Base-by-base conservation (phyloP, 2,329 filamentous ascomycete species). In the Exophiala phaeomuriformis region DNA sequence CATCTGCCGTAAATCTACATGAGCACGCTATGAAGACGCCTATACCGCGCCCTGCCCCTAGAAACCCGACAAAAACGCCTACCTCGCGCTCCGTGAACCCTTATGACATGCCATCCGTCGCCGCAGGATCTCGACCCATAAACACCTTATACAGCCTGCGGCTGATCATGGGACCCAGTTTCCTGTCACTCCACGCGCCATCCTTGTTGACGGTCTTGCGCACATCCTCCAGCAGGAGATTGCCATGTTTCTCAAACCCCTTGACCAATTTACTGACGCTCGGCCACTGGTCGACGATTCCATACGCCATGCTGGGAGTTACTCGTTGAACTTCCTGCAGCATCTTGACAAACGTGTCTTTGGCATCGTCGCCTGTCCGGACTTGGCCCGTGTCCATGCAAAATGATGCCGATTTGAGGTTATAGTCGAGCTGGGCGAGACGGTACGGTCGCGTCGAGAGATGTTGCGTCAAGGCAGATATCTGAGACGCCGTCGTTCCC, bases 371-470 rank as follows among this genome's bases (percentile, higher is more conserved):
- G 30, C 87, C 87, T 0, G 82, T 80, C 51, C 80, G 81, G 40
- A 91, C 84, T 68, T 91, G 87, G 0, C 87, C 87, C 0, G 75
- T 74, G 49, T 88, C 86, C 84, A 90, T 90, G 69, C 86, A 90
- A 66, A 91, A 91, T 0, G 79, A 76, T 1, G 81, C 69, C 2
- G 71, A 67, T 61, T 73, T 68, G 10, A 73, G 82, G 8, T 77
- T 73, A 1, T 72, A 65, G 1, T 77, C 75, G 50, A 73, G 71
- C 32, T 70, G 66, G 51, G 75, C 70, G 4, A 64, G 66, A 9
- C 81, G 80, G 67, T 90, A 90, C 0, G 86, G 87, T 27, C 86
- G 81, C 1, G 83, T 86, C 5, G 85, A 86, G 46, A 91, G 83
- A 65, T 91, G 84, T 64, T 90, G 84, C 0, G 88, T 91, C 63